These are phyloP conservation scores for Claviceps africana DNA, from an alignment of 2,329 filamentous ascomycete genomes.

Conservation along the genomic window DNA sequence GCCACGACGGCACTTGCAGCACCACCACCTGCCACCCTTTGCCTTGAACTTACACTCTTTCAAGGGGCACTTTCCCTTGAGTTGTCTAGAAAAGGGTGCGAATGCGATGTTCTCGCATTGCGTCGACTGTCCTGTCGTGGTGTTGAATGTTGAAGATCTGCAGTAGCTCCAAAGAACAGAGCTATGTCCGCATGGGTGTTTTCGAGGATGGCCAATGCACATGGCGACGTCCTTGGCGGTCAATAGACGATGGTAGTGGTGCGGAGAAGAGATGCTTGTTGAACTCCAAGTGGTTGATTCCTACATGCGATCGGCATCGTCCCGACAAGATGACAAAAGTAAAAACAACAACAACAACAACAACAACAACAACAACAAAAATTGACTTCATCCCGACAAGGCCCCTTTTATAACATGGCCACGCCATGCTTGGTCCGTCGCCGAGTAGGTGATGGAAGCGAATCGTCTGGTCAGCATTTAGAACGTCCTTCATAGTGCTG, in stretches of 20 bases:
- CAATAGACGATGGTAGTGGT: not conserved
- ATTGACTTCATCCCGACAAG: not conserved
- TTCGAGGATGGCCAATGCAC: conserved; percentile 6
- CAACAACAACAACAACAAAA: not conserved
- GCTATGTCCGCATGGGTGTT: conserved; percentile 8
- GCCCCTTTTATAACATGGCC: not conserved
- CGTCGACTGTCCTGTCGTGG: conserved; percentile 34
- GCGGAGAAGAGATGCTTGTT: not conserved
- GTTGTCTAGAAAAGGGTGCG: conserved; percentile 26
- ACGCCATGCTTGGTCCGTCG: not conserved
- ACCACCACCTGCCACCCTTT: conserved; percentile 37
- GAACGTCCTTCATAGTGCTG: not conserved
- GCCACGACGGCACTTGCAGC: conserved; percentile 36
- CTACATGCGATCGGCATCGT: not conserved
- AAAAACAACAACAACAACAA: not conserved
- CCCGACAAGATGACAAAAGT: no score
- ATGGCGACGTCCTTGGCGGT: not conserved
- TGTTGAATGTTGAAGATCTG: conserved; percentile 28
- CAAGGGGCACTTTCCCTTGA: conserved; percentile 31
- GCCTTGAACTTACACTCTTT: conserved; percentile 36
- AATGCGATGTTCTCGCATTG: conserved; percentile 36
- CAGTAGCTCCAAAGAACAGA: conserved; percentile 9
- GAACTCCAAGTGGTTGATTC: not conserved
- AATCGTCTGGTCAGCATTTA: not conserved
- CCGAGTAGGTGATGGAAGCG: not conserved